Evolutionary conservation across 2,329 filamentous ascomycete species (phyloP).

Genomic region (Sarocladium kiliense): DNA sequence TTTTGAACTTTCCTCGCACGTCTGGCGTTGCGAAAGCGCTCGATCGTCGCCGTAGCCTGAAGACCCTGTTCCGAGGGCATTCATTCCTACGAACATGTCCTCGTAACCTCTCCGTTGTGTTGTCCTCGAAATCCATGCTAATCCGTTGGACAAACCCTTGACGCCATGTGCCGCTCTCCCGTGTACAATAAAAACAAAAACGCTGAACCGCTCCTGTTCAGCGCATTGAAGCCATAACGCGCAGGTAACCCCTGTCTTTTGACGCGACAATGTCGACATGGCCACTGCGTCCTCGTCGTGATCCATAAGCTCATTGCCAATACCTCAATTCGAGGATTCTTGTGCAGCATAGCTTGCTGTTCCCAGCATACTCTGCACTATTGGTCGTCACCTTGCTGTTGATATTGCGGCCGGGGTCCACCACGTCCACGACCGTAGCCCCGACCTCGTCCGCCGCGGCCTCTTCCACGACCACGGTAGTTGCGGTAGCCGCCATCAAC

Average conservation of each 20-base stretch:
- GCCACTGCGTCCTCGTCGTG: not conserved
- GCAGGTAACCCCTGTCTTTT: not conserved
- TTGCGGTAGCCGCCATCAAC: constrained; percentile 77
- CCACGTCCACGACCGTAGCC: constrained; percentile 34
- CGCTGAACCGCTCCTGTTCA: not conserved
- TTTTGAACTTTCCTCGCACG: not conserved
- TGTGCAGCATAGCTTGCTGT: not conserved
- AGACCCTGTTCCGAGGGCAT: not conserved
- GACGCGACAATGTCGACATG: not conserved
- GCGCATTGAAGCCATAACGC: not conserved
- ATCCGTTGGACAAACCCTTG: not conserved
- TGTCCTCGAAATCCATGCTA: constrained; percentile 7
- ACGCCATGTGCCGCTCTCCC: constrained; percentile 7
- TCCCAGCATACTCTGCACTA: constrained; percentile 20
- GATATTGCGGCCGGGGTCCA: constrained; percentile 27
- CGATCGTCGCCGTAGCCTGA: not conserved
- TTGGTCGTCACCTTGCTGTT: constrained; percentile 15
- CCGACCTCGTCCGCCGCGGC: constrained; percentile 49
- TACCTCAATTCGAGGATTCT: not conserved
- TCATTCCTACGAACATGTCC: not conserved
- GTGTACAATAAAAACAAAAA: constrained; percentile 7
- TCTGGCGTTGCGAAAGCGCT: not conserved
- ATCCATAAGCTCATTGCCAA: not conserved
- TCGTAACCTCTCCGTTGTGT: not conserved
- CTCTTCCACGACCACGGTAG: constrained; percentile 74